Base-by-base conservation (phyloP, 164 flowering plant species). In the Sextonia rubra region DNA sequence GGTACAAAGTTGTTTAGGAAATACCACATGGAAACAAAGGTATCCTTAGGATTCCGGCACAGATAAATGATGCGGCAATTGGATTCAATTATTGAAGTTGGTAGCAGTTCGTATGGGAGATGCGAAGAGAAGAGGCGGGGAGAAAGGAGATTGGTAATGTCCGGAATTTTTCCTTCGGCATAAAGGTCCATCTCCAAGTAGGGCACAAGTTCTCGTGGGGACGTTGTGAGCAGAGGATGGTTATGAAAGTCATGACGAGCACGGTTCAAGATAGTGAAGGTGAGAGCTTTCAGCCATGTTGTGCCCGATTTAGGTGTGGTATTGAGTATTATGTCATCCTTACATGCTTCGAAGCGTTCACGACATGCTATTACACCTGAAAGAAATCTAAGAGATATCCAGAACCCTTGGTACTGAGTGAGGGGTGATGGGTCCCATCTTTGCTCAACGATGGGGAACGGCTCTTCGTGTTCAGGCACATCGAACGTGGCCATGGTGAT, bases 51-150 rank as follows among this genome's bases (percentile, higher is more conserved):
- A 30, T 73, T 73, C 64, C 75, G 60, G 49, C 69, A 52, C 1
- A 73, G 8, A 26, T 65, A 73, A 7, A 73, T 61, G 17, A 86
- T 20, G 47, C 73, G 73, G 67, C 82, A 76, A 2, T 48, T 30
- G n/a, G 70, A 68, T 48, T 47, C 29, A 12, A 32, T 22, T 18
- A 68, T 15, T 3, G 70, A 68, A 18, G 47, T 2, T 12, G 70
- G 60, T 58, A 68, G 58, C 3, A 12, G 47, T 2, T 23, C 27
- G 47, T 47, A 48, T 3, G 70, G 55, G 22, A 47, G 12, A 27
- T 68, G 70, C 1, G 70, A 22, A 17, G 70, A 20, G 70, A 68
- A 68, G 30, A 68, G 25, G 22, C 70, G 24, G 14, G 70, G 70
- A 25, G 79, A 1, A 11, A 62, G 63, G 20, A 69, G 3, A 22